Conservation (phyloP, 2,329 filamentous ascomycete genomes). For the Calycina herbarum region DNA sequence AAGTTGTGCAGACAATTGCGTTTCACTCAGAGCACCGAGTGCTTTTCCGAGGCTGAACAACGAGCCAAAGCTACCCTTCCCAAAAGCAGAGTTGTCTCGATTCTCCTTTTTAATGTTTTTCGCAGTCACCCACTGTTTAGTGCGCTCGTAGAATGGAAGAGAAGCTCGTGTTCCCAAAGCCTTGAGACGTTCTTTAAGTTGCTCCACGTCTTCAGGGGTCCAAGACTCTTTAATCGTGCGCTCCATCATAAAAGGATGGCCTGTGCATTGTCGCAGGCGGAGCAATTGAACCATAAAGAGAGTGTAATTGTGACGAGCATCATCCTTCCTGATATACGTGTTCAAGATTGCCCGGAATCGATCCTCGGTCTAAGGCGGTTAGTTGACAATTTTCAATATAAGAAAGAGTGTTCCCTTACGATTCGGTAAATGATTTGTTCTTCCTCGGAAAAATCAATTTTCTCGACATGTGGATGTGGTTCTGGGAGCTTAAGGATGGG, state of each 20-base stretch:
- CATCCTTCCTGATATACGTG: slow-evolving; percentile 25
- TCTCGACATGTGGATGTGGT: slow-evolving; percentile 44
- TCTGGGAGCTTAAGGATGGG: slow-evolving; percentile 55
- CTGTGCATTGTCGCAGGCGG: slow-evolving; percentile 36
- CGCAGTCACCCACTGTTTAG: slow-evolving; percentile 23
- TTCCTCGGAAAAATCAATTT: slow-evolving; percentile 50
- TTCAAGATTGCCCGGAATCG: slow-evolving; percentile 35
- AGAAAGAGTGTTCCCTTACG: slow-evolving; percentile 20
- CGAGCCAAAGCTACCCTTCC: slow-evolving; percentile 33
- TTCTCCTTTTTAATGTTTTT: no score
- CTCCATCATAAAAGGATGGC: slow-evolving; percentile 38
- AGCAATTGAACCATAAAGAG: slow-evolving; percentile 36
- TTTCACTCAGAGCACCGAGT: slow-evolving; percentile 34
- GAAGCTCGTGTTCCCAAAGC: slow-evolving; percentile 8
- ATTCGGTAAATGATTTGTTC: slow-evolving; percentile 56
- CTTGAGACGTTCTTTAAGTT: slow-evolving; percentile 21
- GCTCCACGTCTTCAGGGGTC: slow-evolving; percentile 31
- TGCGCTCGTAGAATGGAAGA: slow-evolving; percentile 34
- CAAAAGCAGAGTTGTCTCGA: slow-evolving; percentile 22
- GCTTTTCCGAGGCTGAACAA: slow-evolving; percentile 34
- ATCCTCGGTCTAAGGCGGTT: slow-evolving; percentile 35
- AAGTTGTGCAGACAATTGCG: slow-evolving; percentile 37
- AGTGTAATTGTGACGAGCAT: slow-evolving; percentile 26
- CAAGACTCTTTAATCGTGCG: slow-evolving; percentile 35
- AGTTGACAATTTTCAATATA: no score